Conservation (phyloP, 2,329 filamentous ascomycete genomes). For the Penicillium oxalicum region DNA sequence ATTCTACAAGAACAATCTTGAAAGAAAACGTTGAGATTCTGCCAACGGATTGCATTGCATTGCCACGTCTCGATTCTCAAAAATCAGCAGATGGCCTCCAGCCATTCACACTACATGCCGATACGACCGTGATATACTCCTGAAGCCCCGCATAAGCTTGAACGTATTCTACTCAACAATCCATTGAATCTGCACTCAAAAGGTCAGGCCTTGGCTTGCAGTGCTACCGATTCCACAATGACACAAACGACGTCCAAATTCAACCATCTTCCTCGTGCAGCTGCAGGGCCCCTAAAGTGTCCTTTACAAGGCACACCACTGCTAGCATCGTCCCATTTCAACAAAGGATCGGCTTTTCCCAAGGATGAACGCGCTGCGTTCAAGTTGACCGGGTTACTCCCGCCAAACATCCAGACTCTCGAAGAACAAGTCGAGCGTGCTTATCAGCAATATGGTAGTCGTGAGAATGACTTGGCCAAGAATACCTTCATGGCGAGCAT, state of each 20-base stretch:
- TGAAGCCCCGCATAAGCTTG: no score
- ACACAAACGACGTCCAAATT: constrained; percentile 12
- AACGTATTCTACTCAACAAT: no score
- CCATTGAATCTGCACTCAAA: no score
- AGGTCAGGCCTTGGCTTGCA: no score
- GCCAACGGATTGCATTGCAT: no score
- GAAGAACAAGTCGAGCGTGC: constrained; percentile 71
- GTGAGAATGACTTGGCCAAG: constrained; percentile 63
- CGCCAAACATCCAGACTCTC: constrained; percentile 64
- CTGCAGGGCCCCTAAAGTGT: constrained; percentile 27
- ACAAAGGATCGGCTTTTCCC: constrained; percentile 78
- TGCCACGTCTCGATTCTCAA: no score
- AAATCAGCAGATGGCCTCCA: no score
- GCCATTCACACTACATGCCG: no score
- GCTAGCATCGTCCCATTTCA: constrained; percentile 63
- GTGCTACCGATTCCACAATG: no score
- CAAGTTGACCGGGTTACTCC: constrained; percentile 66
- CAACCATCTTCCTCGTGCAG: constrained; percentile 27
- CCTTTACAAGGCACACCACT: constrained; percentile 35
- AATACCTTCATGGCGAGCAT: constrained; percentile 83
- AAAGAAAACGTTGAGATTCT: no score
- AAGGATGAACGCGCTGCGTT: constrained; percentile 63
- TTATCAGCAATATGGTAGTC: constrained; percentile 68
- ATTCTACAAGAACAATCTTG: no score
- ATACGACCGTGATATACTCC: no score